A percentile compares a stretch with the other conserved stretches of the same genome.
Evolutionary conservation across 208 protist species (phyloP).

Genomic region (Leishmania martiniquensis): DNA sequence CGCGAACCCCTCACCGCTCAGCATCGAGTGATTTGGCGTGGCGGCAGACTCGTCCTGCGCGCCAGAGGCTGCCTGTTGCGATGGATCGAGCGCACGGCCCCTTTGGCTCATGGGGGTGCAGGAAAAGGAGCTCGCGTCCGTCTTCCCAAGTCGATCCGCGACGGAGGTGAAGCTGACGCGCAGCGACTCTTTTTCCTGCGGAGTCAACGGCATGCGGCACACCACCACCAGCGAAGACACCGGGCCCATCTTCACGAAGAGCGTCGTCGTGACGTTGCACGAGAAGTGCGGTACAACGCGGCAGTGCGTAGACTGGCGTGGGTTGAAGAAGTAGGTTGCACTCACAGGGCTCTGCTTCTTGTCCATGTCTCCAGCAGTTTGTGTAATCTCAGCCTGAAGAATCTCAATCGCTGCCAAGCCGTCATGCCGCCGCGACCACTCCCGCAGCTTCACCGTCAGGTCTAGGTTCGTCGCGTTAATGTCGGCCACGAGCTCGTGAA

Average conservation of each 20-base stretch:
- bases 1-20: background rate
- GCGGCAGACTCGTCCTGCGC: background rate
- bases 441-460: slow-evolving; percentile 18
- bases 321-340: slow-evolving; percentile 41
- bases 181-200: slow-evolving; percentile 23
- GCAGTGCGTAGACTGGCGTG: slow-evolving; percentile 31
- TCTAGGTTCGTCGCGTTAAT: background rate
- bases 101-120: slow-evolving; percentile 17
- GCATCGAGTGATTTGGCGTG: background rate
- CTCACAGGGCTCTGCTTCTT: slow-evolving; percentile 29
- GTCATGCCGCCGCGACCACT: slow-evolving; percentile 21
- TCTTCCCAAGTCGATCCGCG: slow-evolving; percentile 18
- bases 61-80: slow-evolving; percentile 5
- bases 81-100: background rate
- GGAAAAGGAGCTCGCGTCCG: slow-evolving; percentile 24
- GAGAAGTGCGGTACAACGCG: slow-evolving; percentile 25
- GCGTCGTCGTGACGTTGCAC: slow-evolving; percentile 27
- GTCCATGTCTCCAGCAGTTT: slow-evolving; percentile 44
- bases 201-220: slow-evolving; percentile 36
- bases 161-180: slow-evolving; percentile 15
- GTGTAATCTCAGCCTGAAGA: slow-evolving; percentile 32
- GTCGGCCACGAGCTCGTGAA: slow-evolving; percentile 8
- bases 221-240: slow-evolving; percentile 36
- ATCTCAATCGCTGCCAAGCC: slow-evolving; percentile 18
- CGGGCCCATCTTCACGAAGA: slow-evolving; percentile 9